Evolutionary conservation across 371 early-diverging fungal species (phyloP).

Genomic region (Basidiobolus heterosporus): DNA sequence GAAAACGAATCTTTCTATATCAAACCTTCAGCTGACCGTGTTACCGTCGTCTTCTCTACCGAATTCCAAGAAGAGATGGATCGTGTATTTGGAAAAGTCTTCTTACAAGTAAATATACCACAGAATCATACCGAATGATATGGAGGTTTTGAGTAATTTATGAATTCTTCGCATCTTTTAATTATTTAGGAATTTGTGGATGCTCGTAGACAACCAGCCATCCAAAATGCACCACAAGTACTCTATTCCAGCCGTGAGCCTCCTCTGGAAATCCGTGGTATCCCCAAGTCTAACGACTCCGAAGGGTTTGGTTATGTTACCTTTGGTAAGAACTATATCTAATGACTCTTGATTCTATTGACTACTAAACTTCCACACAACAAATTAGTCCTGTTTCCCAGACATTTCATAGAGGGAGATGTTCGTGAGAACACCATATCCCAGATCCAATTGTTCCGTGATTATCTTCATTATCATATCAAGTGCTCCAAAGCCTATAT

Average conservation of each 20-base stretch:
- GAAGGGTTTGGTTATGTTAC: slow-evolving; percentile 76
- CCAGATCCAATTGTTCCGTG: slow-evolving; percentile 87
- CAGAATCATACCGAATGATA: background rate
- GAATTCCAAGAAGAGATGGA: slow-evolving; percentile 94
- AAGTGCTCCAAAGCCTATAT: slow-evolving; percentile 96
- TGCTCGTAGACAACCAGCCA: slow-evolving; percentile 72
- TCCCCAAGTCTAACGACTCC: slow-evolving; percentile 45
- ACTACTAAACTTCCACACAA: background rate
- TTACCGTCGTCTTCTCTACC: slow-evolving; percentile 91
- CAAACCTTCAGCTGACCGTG: slow-evolving; percentile 76
- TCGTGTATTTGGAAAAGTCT: slow-evolving; percentile 85
- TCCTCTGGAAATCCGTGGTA: slow-evolving; percentile 79
- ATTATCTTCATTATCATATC: slow-evolving; percentile 96
- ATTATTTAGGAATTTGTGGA: slow-evolving; percentile 83
- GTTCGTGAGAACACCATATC: slow-evolving; percentile 77
- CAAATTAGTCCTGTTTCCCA: slow-evolving; percentile 74
- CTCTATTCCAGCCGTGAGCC: slow-evolving; percentile 82
- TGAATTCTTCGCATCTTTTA: too few relatives aligned
- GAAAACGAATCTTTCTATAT: slow-evolving; percentile 85
- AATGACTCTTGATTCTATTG: background rate
- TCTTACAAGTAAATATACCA: slow-evolving; percentile 57
- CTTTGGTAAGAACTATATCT: slow-evolving; percentile 47
- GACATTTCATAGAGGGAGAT: slow-evolving; percentile 58
- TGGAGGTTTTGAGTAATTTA: background rate
- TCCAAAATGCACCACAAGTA: slow-evolving; percentile 92